Evolutionary conservation across 257 asterid genomes (phyloP), one percentile per base, ranked within the genome.

Genomic region (Solanum sejunctum): DNA sequence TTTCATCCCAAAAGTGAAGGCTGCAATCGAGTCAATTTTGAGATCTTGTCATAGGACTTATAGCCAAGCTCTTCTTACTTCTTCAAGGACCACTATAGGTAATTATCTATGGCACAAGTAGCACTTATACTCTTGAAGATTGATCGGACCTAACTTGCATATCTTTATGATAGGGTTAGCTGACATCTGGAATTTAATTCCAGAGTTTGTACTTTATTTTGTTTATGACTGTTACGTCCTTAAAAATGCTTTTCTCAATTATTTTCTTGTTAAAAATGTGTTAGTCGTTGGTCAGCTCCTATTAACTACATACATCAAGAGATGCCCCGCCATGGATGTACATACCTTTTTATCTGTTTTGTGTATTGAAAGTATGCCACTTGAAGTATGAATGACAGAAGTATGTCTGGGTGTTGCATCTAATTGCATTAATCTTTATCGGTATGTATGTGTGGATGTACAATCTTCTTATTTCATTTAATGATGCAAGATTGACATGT

Each of bases 81-180:
- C 98, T 87, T 97, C 99, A 87, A 95, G 91, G 96, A 95, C 99
- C 84, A 94, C 98, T 15, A 91, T 90, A 83, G 99, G 99, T 97
- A 91, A 87, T 84, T 52, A 77, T 86, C 67, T 84, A 60, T 66
- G 55, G 87, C 79, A 67, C 84, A 85, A 88, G 57, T 84, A 81
- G 75, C 79, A 10, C 57, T 86, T 80, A 26, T 83, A 52, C 83
- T 77, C 82, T 51, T 26, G 82, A 77, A 51, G 17, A 77, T 77
- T 77, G n/a, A 8, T 9, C 4, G 41, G 81, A 51, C 63, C 18
- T 52, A 23, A 78, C 26, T 52, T 78, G 49, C 43, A 12, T 52
- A 52, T 28, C 66, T 78, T 55, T 77, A 16, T 77, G 63, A 8
- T 77, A 77, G 57, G 13, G 43, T 77, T 18, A 26, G 63, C 82